Evolutionary conservation across 2,329 filamentous ascomycete species (phyloP).

Genomic region (Mycocentrospora acerina): DNA sequence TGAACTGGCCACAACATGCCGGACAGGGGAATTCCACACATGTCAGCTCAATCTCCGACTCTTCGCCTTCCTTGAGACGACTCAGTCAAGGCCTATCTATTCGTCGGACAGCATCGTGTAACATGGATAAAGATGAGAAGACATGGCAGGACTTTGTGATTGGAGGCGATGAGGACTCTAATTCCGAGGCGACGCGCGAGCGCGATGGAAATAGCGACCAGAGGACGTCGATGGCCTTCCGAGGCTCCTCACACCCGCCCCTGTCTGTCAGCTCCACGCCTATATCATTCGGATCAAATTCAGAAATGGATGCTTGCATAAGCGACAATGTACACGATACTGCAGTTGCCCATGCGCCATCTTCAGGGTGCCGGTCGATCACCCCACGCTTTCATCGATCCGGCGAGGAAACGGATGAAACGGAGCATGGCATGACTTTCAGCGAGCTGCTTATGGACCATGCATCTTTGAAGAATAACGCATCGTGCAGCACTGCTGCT

Average conservation of each 20-base stretch:
- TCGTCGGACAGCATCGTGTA: no score
- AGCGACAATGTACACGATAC: conserved; percentile 25
- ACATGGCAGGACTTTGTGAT: conserved; percentile 40
- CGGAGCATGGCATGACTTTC: conserved; percentile 9
- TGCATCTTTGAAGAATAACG: conserved; percentile 27
- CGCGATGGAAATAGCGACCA: conserved; percentile 4
- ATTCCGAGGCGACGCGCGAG: conserved; percentile 3
- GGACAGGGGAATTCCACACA: conserved; percentile 22
- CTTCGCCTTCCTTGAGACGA: conserved; percentile 25
- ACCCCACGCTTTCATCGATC: conserved; percentile 14
- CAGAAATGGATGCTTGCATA: conserved; percentile 17
- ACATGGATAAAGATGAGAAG: conserved; percentile 20
- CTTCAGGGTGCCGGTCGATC: conserved; percentile 16
- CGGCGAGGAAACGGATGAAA: conserved; percentile 9
- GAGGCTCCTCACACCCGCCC: conserved; percentile 17
- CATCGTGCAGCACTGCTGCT: conserved; percentile 17
- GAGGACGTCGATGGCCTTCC: conserved; percentile 11
- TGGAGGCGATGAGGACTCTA: conserved; percentile 17
- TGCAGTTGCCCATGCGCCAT: conserved; percentile 15
- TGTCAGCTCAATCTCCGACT: conserved; percentile 21
- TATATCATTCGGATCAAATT: conserved; percentile 18
- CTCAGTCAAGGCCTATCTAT: conserved; percentile 5
- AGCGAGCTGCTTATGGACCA: conserved; percentile 23
- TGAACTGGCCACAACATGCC: conserved; percentile 29
- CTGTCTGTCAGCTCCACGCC: conserved; percentile 21